Conservation (phyloP, 306 rosid genomes). For the Vigna trinervia region DNA sequence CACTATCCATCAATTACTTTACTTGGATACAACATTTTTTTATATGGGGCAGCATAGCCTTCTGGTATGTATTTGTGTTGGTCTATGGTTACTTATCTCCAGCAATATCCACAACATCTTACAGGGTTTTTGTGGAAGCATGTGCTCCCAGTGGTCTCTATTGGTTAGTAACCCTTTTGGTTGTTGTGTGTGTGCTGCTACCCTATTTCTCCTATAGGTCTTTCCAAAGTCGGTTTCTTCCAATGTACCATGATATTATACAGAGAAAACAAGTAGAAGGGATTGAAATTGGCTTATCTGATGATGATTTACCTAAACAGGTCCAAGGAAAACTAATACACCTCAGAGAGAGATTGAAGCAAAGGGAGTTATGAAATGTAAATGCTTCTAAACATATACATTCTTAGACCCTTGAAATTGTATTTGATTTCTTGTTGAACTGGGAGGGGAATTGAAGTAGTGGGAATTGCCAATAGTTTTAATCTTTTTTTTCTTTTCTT, state of each 20-base stretch:
- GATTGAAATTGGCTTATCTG: constrained; percentile 44
- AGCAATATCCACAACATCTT: constrained; percentile 67
- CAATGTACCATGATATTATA: constrained; percentile 80
- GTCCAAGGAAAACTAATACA: constrained; percentile 52
- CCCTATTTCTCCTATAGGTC: constrained; percentile 76
- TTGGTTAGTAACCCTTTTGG: constrained; percentile 75
- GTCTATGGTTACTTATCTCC: constrained; percentile 72
- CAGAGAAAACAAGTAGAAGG: constrained; percentile 61
- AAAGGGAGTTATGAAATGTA: constrained; percentile 52
- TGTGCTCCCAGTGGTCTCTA: constrained; percentile 73
- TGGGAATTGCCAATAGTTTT: constrained; percentile 31
- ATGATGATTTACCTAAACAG: constrained; percentile 52
- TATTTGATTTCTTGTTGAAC: constrained; percentile 47
- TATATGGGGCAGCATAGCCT: constrained; percentile 84
- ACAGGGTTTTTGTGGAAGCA: constrained; percentile 77
- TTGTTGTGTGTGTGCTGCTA: constrained; percentile 66
- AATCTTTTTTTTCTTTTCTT: not conserved
- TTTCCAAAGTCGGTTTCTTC: constrained; percentile 78
- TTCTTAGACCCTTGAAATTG: constrained; percentile 23
- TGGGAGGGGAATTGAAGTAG: constrained; percentile 42
- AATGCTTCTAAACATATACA: not conserved
- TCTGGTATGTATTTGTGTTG: constrained; percentile 79
- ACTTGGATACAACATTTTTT: constrained; percentile 93
- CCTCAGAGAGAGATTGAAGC: constrained; percentile 62
- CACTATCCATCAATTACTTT: constrained; percentile 86